phyloP scores from a whole-genome alignment of 2,329 filamentous ascomycete species.

The Fusarium heterosporum region DNA sequence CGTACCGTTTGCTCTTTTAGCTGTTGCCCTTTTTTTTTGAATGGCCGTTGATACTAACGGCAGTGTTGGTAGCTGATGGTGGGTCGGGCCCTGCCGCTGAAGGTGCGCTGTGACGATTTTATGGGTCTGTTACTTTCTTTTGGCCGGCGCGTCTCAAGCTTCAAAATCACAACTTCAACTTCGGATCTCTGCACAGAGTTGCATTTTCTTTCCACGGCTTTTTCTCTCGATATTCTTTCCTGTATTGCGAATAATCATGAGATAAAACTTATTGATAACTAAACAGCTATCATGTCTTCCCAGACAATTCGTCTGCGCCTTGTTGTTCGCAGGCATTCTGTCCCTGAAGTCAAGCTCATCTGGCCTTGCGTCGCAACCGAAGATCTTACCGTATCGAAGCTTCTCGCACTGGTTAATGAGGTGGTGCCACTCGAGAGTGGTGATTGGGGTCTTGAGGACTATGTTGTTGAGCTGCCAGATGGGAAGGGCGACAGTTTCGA shows the following conservation, averaged over 20 bases:
- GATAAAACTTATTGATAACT: constrained; percentile 7
- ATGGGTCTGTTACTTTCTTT: constrained; percentile 12
- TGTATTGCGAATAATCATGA: constrained; percentile 27
- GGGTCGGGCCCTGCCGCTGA: constrained; percentile 8
- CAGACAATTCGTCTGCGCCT: constrained; percentile 76
- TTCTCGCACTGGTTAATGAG: constrained; percentile 83
- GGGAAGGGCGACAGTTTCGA: constrained; percentile 75
- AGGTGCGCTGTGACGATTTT: constrained; percentile 22
- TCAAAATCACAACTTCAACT: constrained; percentile 28
- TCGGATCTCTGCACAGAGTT: constrained; percentile 12
- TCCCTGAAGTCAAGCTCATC: constrained; percentile 78
- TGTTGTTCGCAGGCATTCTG: constrained; percentile 76
- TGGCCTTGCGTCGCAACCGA: constrained; percentile 72
- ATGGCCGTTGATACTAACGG: background rate
- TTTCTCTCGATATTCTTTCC: background rate
- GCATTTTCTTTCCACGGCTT: background rate
- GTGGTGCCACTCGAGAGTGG: constrained; percentile 83
- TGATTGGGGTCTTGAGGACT: constrained; percentile 91
- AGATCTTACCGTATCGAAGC: constrained; percentile 77
- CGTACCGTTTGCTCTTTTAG: background rate
- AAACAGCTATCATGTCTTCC: constrained; percentile 45
- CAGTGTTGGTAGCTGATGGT: background rate
- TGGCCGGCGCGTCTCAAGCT: constrained; percentile 33
- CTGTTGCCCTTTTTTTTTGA: background rate
- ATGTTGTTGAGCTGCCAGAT: constrained; percentile 79